phyloP scores from a whole-genome alignment of 345 rosid genomes.

The Euphorbia tirucalli region DNA sequence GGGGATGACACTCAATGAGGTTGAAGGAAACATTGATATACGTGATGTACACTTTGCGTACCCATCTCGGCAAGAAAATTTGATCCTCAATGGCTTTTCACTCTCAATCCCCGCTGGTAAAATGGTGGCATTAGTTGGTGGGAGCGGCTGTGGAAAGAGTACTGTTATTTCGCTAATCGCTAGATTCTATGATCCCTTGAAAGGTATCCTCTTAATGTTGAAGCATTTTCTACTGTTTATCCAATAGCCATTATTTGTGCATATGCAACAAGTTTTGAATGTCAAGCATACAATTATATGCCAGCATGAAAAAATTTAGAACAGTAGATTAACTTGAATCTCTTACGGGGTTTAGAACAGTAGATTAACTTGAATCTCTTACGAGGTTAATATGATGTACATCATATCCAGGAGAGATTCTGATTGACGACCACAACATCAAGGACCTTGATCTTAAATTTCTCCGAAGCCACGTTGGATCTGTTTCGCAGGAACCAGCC shows the following conservation, averaged over 20 bases:
- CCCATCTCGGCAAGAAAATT: slow-evolving; percentile 50
- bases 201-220: slow-evolving; percentile 29
- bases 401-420: slow-evolving; percentile 41
- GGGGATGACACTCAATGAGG: slow-evolving; percentile 22
- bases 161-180: slow-evolving; percentile 53
- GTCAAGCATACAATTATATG: neutral
- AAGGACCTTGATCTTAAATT: slow-evolving; percentile 50
- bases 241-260: neutral
- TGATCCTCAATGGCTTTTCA: slow-evolving; percentile 51
- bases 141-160: slow-evolving; percentile 68
- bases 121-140: slow-evolving; percentile 54
- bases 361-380: neutral
- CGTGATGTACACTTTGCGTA: slow-evolving; percentile 44
- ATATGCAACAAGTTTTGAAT: neutral
- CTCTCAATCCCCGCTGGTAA: slow-evolving; percentile 58
- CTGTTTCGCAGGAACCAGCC: slow-evolving; percentile 61
- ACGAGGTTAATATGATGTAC: neutral
- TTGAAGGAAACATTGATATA: slow-evolving; percentile 50
- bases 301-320: neutral
- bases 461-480: slow-evolving; percentile 49
- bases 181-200: slow-evolving; percentile 59
- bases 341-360: neutral
- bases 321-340: neutral
- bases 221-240: slow-evolving; percentile 6
- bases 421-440: slow-evolving; percentile 49